Base-by-base conservation (phyloP, 331 rosid genomes). In the Malus hybrid region DNA sequence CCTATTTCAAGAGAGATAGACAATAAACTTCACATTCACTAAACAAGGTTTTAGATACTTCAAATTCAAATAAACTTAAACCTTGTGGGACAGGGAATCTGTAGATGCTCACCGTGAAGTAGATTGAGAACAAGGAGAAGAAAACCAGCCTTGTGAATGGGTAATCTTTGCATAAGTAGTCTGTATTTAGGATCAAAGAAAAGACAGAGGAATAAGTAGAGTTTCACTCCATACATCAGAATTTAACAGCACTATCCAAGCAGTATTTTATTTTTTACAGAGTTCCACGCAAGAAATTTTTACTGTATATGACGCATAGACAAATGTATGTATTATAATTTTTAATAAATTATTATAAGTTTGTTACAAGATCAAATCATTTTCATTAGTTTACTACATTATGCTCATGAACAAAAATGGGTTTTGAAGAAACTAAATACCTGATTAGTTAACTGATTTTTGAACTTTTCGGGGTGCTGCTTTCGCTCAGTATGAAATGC, bases 401-500 rank as follows among this genome's bases (percentile, higher is more conserved):
- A 48, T n/a, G 64, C 65, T 28, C 46, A 12, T 8, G 13, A 18
- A 75, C 75, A 15, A 66, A 14, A 42, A 58, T 36, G 60, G 75
- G 46, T 53, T 61, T 50, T 18, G 48, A n/a, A 30, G 33, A 53
- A 81, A 74, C 32, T 75, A 44, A 9, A 65, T 89, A 90, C 99
- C 97, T 92, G 97, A 84, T 95, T 95, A 66, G 87, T 82, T 75
- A 90, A 72, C 85, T 92, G 99, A 69, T 90, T 92, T 75, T 92
- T 95, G 79, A 92, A 95, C 70, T 90, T 95, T 79, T 95, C 97
- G 11, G 99, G 99, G 84, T 95, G 89, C 93, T 76, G 42, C 82
- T 95, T 95, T 61, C 97, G 77, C 84, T 95, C 97, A 20, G 97
- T 87, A 84, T 95, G 99, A 88, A 95, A 95, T 50, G 97, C 97